Conservation (phyloP, 371 early-diverging fungal genomes). For the Lichtheimia hyalospora region DNA sequence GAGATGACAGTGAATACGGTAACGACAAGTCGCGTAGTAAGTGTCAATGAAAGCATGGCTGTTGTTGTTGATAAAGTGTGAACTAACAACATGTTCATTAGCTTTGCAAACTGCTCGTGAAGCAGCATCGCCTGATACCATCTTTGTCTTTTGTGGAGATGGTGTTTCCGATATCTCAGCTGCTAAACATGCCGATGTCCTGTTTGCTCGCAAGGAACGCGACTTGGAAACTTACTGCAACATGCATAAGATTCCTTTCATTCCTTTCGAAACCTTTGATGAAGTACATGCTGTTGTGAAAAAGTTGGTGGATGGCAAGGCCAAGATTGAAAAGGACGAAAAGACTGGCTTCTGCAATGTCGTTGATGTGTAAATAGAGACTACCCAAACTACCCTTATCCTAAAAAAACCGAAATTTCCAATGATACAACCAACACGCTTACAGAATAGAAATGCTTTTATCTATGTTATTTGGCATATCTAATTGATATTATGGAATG, state of each 20-base stretch:
- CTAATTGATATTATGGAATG: too few relatives aligned
- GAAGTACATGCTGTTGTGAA: constrained; percentile 39
- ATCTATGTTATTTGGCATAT: too few relatives aligned
- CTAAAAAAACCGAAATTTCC: too few relatives aligned
- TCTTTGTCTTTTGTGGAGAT: constrained; percentile 69
- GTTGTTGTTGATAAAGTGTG: too few relatives aligned
- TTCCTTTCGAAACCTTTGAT: constrained; percentile 54
- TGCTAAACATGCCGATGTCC: constrained; percentile 64
- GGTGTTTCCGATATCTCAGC: constrained; percentile 71
- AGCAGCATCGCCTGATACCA: constrained; percentile 29
- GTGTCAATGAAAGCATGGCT: not conserved
- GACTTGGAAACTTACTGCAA: constrained; percentile 65
- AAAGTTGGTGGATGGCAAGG: constrained; percentile 29
- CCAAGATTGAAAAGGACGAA: constrained; percentile 27
- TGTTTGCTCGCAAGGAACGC: constrained; percentile 64
- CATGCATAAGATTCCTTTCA: constrained; percentile 50
- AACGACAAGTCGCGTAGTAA: constrained; percentile 61
- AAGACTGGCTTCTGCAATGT: constrained; percentile 39
- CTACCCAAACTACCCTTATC: not conserved
- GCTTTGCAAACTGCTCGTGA: constrained; percentile 40
- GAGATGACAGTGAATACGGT: constrained; percentile 59
- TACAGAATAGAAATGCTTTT: too few relatives aligned
- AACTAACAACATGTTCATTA: constrained; percentile 3
- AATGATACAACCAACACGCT: too few relatives aligned
- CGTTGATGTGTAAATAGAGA: constrained; percentile 19